phyloP scores from a whole-genome alignment of 169 alveolate species.

The Theileria equi region DNA sequence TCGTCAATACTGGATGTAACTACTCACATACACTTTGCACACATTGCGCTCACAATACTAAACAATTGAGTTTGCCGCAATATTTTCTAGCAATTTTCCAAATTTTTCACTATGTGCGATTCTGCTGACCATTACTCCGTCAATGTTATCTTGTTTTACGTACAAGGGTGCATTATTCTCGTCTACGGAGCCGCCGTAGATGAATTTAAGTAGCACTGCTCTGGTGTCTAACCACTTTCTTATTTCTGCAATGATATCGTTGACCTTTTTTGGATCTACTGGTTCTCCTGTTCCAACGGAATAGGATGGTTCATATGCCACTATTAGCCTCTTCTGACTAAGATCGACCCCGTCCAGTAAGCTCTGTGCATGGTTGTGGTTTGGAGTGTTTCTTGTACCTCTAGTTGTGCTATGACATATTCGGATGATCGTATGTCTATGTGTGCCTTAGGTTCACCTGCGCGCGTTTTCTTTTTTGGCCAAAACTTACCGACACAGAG shows the following conservation, averaged over 20 bases:
- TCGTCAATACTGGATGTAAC: too few species aligned
- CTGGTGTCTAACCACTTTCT: neutral
- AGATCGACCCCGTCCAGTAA: constrained; percentile 1
- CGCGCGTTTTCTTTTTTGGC: neutral
- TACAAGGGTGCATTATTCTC: constrained; percentile 14
- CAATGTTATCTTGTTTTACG: constrained; percentile 8
- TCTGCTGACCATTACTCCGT: constrained; percentile 55
- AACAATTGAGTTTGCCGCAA: too few species aligned
- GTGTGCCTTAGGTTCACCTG: constrained; percentile 32
- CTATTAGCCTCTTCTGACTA: constrained; percentile 17
- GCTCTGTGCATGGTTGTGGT: neutral
- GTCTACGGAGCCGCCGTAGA: constrained; percentile 54
- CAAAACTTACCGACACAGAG: constrained; percentile 37
- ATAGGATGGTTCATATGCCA: constrained; percentile 52
- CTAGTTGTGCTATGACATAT: constrained; percentile 12
- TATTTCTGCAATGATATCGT: constrained; percentile 8
- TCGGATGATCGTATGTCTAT: neutral
- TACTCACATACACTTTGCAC: too few species aligned
- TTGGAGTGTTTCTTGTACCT: neutral
- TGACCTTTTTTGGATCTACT: constrained; percentile 30
- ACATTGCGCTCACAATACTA: too few species aligned
- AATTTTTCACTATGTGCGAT: constrained; percentile 30
- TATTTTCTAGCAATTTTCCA: neutral
- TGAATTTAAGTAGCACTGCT: neutral
- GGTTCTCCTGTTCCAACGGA: constrained; percentile 52